Evolutionary conservation across 352 stramenopile genomes (phyloP), one percentile per base, ranked within the genome.

Genomic region (Elongisporangium prolatum): DNA sequence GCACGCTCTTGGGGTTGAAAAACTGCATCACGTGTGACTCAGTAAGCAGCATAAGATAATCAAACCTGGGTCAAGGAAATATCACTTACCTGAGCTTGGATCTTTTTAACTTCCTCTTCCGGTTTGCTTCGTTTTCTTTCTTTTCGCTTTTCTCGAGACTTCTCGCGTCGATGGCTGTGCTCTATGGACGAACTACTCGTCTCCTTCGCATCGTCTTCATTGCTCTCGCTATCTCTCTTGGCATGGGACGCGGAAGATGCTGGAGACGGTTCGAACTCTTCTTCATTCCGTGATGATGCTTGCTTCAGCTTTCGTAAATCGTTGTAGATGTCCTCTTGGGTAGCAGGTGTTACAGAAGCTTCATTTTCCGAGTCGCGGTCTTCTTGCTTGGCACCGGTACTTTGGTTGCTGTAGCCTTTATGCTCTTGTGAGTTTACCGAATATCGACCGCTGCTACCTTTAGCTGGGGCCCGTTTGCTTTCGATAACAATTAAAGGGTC

Each of bases 1-100:
- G 86, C 53, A 94, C 83, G 21, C 72, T 82, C 61, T 92, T 92
- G 16, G 80, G 83, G 50, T 93, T 91, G 69, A 91, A 95, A 24
- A 89, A 89, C 80, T 89, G 49, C 17, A 21, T 13, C 28, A 40
- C 4, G 9, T 1, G 28, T 40, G 4, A 13, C 8, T 11, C 18
- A 58, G 8, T 57, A n/a, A 53, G 9, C 13, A 18, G 40, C 21
- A 17, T 2, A 37, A 24, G 4, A 52, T 14, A 20, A 58, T 49
- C 2, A 22, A 14, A 65, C 37, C 20, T 58, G 37, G 25, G 0
- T 21, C n/a, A 44, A 25, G 57, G 58, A 53, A 16, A 22, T 17
- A 21, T 7, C 22, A 54, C 57, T 10, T 63, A 84, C 77, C 64
- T 86, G 79, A 16, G 73, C 74, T 64, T 78, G 68, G 21, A 89